phyloP scores from a whole-genome alignment of 2,329 filamentous ascomycete genomes.

The Colletotrichum tanaceti region DNA sequence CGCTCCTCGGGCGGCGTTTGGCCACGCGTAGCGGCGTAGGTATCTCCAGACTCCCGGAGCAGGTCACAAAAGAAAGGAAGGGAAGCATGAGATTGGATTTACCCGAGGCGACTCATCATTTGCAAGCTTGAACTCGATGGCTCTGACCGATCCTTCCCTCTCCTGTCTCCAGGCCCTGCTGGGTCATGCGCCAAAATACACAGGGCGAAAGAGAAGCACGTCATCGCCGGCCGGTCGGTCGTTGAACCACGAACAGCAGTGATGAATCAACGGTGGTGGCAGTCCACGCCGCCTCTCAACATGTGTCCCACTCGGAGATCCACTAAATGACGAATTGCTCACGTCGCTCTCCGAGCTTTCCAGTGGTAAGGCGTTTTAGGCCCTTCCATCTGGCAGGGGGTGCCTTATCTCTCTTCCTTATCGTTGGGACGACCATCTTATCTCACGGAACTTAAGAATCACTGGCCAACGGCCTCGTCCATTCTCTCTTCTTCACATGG shows the following conservation, averaged over 20 bases:
- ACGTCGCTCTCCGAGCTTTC: slow-evolving; percentile 32
- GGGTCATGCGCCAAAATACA: slow-evolving; percentile 14
- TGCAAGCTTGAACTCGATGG: slow-evolving; percentile 13
- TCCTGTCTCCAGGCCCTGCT: neutral
- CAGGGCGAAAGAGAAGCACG: neutral
- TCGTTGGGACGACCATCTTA: slow-evolving; percentile 25
- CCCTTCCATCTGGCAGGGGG: slow-evolving; percentile 17
- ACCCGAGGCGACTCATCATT: slow-evolving; percentile 2
- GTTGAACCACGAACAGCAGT: neutral
- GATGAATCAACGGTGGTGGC: slow-evolving; percentile 22
- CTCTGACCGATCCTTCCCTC: slow-evolving; percentile 9
- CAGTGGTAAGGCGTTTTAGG: slow-evolving; percentile 15
- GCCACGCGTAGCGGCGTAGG: neutral
- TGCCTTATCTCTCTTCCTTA: slow-evolving; percentile 22
- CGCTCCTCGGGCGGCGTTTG: slow-evolving; percentile 22
- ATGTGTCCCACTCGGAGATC: slow-evolving; percentile 36
- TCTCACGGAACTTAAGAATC: slow-evolving; percentile 14
- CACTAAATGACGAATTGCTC: slow-evolving; percentile 37
- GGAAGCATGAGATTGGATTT: neutral
- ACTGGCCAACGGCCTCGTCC: neutral
- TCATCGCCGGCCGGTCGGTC: neutral
- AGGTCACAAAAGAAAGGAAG: slow-evolving; percentile 15
- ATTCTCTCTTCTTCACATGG: neutral
- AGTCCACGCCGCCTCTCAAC: slow-evolving; percentile 31
- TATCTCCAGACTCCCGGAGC: no score